phyloP scores from a whole-genome alignment of 2,329 filamentous ascomycete genomes.

The Microcyclospora tardicrescens region DNA sequence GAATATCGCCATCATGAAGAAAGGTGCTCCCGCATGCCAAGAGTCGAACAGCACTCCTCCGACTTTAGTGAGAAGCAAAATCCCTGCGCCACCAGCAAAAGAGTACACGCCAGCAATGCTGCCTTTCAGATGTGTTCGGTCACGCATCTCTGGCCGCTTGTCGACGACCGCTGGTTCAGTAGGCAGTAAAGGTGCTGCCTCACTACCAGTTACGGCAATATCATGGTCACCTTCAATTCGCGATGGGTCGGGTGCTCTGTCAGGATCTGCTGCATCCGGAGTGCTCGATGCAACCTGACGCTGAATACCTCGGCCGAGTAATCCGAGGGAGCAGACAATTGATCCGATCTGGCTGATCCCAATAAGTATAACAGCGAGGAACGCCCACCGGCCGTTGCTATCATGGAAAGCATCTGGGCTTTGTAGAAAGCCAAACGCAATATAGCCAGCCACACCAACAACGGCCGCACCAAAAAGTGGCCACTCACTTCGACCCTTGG shows the following conservation, averaged over 20 bases:
- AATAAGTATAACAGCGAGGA: slow-evolving; percentile 64
- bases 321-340: slow-evolving; percentile 88
- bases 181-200: slow-evolving; percentile 16
- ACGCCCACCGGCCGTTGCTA: slow-evolving; percentile 41
- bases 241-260: neutral
- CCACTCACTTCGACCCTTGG: slow-evolving; percentile 42
- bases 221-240: neutral
- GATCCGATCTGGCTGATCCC: slow-evolving; percentile 91
- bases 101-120: slow-evolving; percentile 93
- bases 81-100: slow-evolving; percentile 77
- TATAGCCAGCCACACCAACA: slow-evolving; percentile 67
- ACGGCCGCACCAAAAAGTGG: slow-evolving; percentile 61
- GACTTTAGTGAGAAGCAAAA: slow-evolving; percentile 79
- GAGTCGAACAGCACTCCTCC: slow-evolving; percentile 78
- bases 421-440: slow-evolving; percentile 57
- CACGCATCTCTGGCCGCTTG: slow-evolving; percentile 3
- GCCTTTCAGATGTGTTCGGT: slow-evolving; percentile 58
- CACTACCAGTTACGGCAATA: slow-evolving; percentile 5
- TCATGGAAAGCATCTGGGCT: slow-evolving; percentile 61
- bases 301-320: slow-evolving; percentile 70
- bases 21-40: slow-evolving; percentile 62
- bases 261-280: slow-evolving; percentile 10
- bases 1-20: slow-evolving; percentile 87
- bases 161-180: neutral
- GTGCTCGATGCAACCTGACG: slow-evolving; percentile 10